phyloP scores from a whole-genome alignment of 192 early-diverging fungal species.

The Funneliformis mosseae region DNA sequence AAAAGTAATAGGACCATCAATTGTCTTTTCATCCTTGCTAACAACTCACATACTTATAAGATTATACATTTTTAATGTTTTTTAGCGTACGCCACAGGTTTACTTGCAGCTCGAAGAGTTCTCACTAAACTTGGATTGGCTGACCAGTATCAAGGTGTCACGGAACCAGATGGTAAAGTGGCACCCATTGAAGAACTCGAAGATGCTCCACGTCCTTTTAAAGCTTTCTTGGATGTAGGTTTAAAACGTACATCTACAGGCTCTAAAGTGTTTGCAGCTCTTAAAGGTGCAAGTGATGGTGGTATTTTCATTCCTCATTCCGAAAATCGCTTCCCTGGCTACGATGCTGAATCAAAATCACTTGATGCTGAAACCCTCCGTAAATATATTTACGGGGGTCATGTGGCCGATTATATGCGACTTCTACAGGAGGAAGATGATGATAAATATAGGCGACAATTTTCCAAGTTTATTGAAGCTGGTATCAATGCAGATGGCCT shows the following conservation, averaged over 20 bases:
- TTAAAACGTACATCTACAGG: constrained; percentile 97
- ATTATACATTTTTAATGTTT: constrained; percentile 28
- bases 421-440: constrained; percentile 98
- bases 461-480: constrained; percentile 88
- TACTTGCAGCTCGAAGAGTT: constrained; percentile 94
- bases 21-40: background rate
- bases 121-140: constrained; percentile 93
- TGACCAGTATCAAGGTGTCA: constrained; percentile 95
- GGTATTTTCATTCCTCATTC: constrained; percentile 96
- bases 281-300: constrained; percentile 99
- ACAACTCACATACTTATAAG: background rate
- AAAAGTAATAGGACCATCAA: background rate
- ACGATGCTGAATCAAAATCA: constrained; percentile 80
- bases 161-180: constrained; percentile 86
- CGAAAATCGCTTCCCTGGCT: constrained; percentile 98
- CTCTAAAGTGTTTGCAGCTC: constrained; percentile 93
- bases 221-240: constrained; percentile 97
- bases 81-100: constrained; percentile 95
- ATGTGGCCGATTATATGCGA: constrained; percentile 98
- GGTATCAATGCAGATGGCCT: constrained; percentile 87
- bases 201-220: constrained; percentile 96
- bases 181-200: constrained; percentile 85
- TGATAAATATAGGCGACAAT: constrained; percentile 96
- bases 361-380: constrained; percentile 92
- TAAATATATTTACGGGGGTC: constrained; percentile 97